Conservation (phyloP, 176 grass and related monocot species). For the Thinopyrum elongatum region DNA sequence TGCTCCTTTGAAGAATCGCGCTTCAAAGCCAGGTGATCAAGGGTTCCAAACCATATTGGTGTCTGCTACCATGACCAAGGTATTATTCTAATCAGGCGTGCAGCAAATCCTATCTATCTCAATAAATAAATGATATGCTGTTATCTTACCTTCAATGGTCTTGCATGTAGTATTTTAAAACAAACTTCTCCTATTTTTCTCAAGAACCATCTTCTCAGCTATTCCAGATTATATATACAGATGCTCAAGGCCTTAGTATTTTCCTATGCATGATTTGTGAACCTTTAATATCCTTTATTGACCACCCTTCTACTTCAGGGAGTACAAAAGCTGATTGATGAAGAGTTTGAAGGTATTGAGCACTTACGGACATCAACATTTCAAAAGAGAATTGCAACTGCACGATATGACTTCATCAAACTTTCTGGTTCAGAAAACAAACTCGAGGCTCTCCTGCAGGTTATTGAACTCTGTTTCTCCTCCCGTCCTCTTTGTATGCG, state of each 20-base stretch:
- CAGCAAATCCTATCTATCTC: neutral
- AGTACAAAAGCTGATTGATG: conserved; percentile 89
- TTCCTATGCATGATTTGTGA: neutral
- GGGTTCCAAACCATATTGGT: conserved; percentile 98
- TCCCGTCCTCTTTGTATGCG: neutral
- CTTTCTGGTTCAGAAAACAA: conserved; percentile 90
- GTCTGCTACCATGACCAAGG: conserved; percentile 89
- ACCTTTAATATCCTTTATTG: conserved; percentile 15
- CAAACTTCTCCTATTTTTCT: neutral
- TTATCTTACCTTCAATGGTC: neutral
- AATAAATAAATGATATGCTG: conserved; percentile 7
- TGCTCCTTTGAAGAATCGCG: conserved; percentile 75
- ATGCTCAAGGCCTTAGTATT: neutral
- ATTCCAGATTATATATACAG: neutral
- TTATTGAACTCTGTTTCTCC: conserved; percentile 30
- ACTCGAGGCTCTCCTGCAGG: conserved; percentile 95
- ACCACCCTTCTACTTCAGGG: conserved; percentile 41
- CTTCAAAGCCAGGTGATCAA: conserved; percentile 63
- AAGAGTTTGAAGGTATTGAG: conserved; percentile 93
- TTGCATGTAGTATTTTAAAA: neutral
- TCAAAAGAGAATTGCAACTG: conserved; percentile 95
- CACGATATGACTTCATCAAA: conserved; percentile 95
- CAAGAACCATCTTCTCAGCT: neutral
- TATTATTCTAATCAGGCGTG: conserved; percentile 22
- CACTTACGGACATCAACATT: conserved; percentile 89